Evolutionary conservation across 2,329 filamentous ascomycete species (phyloP), one percentile per base, ranked within the genome.

Genomic region (Coniella lustricola): DNA sequence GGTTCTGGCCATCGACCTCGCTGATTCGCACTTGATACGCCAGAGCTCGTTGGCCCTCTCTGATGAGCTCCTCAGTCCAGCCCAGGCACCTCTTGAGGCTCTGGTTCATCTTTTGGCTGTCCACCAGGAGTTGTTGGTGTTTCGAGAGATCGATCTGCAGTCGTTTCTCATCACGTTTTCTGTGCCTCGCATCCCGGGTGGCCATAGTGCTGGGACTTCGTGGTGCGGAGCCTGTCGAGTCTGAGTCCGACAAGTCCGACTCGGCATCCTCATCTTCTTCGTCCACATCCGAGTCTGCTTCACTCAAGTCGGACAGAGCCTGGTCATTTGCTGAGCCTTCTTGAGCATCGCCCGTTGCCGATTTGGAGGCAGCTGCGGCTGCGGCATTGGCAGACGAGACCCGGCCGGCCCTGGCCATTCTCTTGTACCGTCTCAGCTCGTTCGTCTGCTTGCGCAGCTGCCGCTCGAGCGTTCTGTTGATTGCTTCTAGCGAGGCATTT

Each of bases 91-190:
- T 79, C 64, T 89, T 94, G 39, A 98, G 77, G 63, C 87, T 95
- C 64, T 94, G 87, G 62, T 96, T 97, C 74, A 97, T 90, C 69
- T 90, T 94, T 61, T 96, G 90, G 56, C 86, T 93, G 63, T 95
- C 90, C 34, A 90, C 73, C 8, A 98, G 77, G 1, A 97, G 73
- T 60, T 95, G 85, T 56, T 90, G 87, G 63, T 98, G 93, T 62
- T 90, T 91, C 3, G 83, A 78, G 1, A 98, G 75, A 64, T 98
- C 93, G 4, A 90, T 75, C 57, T 85, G 80, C n/a, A 97, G 73
- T 25, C 88, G 81, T 56, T 84, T 84, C 62, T 95, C 89, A 55
- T 97, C 91, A 46, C 79, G 78, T 42, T 80, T 76, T n/a, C 82
- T 76, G 53, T 87, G 72, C 59, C 74, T 57, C 59, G 72, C 51